Evolutionary conservation across 495 filamentous ascomycete species (phyloP).

Genomic region (Halenospora varia): DNA sequence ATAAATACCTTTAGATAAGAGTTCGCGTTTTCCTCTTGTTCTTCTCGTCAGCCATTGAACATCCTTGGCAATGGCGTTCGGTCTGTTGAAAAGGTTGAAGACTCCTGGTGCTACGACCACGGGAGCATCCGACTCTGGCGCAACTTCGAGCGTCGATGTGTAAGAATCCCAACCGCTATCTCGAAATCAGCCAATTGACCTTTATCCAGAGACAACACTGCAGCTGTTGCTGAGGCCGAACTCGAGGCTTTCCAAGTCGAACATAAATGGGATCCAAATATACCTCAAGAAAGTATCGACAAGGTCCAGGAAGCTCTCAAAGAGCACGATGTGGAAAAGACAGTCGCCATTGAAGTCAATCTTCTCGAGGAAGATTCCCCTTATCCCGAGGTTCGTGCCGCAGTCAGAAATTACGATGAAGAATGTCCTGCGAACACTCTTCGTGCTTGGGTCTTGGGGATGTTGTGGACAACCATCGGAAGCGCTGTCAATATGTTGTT

Average conservation of each 20-base stretch:
- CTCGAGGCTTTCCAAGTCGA: neutral
- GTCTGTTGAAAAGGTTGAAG: neutral
- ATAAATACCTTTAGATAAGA: too few species aligned
- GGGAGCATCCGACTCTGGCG: neutral
- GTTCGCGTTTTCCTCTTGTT: neutral
- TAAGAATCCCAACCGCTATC: neutral
- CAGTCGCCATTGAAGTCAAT: constrained; percentile 50
- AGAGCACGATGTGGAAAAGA: constrained; percentile 46
- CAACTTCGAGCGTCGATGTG: neutral
- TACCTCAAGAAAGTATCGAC: constrained; percentile 57
- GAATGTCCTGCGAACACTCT: constrained; percentile 63
- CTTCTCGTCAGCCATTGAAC: neutral
- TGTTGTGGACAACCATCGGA: constrained; percentile 60
- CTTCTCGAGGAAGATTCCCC: constrained; percentile 63
- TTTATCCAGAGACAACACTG: neutral
- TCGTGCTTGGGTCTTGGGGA: constrained; percentile 67
- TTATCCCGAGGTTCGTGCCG: constrained; percentile 52
- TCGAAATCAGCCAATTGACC: neutral
- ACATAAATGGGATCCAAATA: constrained; percentile 51
- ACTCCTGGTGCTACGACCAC: neutral
- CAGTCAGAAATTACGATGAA: constrained; percentile 60
- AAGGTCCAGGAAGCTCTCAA: constrained; percentile 56
- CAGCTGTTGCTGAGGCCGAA: neutral
- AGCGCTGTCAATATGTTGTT: constrained; percentile 60
- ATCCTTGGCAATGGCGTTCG: neutral